Evolutionary conservation across 495 filamentous ascomycete genomes (phyloP).

Genomic region (Penicillium paradoxum): DNA sequence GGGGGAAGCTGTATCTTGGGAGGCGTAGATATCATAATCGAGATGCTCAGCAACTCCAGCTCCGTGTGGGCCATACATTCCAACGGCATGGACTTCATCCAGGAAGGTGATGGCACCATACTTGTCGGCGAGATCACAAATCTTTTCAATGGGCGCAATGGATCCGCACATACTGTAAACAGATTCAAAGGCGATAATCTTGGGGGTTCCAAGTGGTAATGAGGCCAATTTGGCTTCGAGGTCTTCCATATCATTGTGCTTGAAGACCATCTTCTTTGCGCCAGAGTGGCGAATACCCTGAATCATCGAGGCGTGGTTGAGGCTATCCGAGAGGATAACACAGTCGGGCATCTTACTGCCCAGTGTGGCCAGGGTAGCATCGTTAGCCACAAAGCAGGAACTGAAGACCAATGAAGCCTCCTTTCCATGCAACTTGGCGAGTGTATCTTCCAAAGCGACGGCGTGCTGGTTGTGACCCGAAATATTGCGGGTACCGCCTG

Average conservation of each 20-base stretch:
- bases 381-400: constrained; percentile 97
- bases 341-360: constrained; percentile 95
- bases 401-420: constrained; percentile 90
- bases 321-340: constrained; percentile 88
- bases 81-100: constrained; percentile 97
- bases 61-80: constrained; percentile 97
- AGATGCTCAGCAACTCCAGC: constrained; percentile 97
- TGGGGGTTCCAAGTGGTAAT: constrained; percentile 75
- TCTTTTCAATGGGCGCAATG: constrained; percentile 89
- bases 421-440: constrained; percentile 89
- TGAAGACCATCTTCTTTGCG: constrained; percentile 95
- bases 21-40: constrained; percentile 67
- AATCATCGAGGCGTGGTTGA: constrained; percentile 99
- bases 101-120: constrained; percentile 97
- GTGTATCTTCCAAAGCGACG: constrained; percentile 71
- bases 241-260: constrained; percentile 90
- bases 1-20: constrained; percentile 58
- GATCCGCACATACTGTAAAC: constrained; percentile 99
- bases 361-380: constrained; percentile 92
- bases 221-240: constrained; percentile 87
- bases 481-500: constrained; percentile 94
- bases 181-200: constrained; percentile 98
- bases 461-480: constrained; percentile 97
- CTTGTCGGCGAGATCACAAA: constrained; percentile 93
- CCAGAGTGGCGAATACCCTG: constrained; percentile 97